Evolutionary conservation across 129 eudicot species (phyloP).

Genomic region (Pulicaria dysenterica): DNA sequence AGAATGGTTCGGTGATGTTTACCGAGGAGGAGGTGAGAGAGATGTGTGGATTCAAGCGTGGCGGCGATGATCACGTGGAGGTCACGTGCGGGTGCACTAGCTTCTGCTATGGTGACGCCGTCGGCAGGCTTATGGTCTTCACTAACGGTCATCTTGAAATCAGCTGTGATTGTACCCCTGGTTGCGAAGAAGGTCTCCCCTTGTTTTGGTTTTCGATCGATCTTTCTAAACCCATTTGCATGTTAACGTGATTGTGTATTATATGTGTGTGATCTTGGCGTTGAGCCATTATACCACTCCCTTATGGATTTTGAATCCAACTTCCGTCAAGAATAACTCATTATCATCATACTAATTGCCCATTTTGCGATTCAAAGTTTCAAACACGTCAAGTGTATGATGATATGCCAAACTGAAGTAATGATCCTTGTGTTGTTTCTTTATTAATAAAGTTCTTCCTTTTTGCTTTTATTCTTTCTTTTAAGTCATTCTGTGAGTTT

Average conservation of each 20-base stretch:
- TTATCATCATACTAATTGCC: background rate
- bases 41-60: slow-evolving; percentile 50
- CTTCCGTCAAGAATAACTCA: no score
- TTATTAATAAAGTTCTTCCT: background rate
- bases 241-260: slow-evolving; percentile 32
- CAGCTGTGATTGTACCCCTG: slow-evolving; percentile 78
- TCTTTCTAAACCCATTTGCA: slow-evolving; percentile 25
- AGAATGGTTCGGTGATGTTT: slow-evolving; percentile 44
- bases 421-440: background rate
- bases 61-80: slow-evolving; percentile 59
- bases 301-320: no score
- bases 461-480: background rate
- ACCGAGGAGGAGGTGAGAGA: slow-evolving; percentile 68
- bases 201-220: background rate
- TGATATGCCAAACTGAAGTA: slow-evolving; percentile 34
- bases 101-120: slow-evolving; percentile 72
- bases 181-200: slow-evolving; percentile 63
- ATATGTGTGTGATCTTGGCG: slow-evolving; percentile 18
- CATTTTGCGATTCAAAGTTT: background rate
- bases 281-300: background rate
- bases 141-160: slow-evolving; percentile 61
- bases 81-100: slow-evolving; percentile 89
- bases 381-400: slow-evolving; percentile 36
- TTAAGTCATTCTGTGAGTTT: slow-evolving; percentile 1
- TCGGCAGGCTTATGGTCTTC: slow-evolving; percentile 73